Conservation (phyloP, 169 alveolate genomes). For the Plasmodium knowlesi region DNA sequence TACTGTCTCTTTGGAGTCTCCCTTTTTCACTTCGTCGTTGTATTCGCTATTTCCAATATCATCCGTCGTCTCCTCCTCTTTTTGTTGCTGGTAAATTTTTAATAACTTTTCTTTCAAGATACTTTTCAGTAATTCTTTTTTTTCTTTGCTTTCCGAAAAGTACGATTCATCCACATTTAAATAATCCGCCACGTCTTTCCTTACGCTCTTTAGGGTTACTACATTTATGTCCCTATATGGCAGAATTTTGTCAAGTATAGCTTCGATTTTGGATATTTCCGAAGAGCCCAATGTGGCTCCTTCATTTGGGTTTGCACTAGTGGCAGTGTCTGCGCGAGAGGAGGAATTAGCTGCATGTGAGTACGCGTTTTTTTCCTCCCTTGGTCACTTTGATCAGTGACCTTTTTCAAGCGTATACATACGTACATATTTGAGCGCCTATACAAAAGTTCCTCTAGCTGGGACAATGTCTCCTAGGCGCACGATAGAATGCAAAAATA, state of each 20-base stretch:
- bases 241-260: conserved; percentile 53
- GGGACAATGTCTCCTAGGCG: background rate
- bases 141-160: conserved; percentile 60
- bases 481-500: background rate
- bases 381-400: background rate
- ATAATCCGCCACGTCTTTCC: conserved; percentile 70
- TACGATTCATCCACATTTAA: conserved; percentile 60
- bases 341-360: background rate
- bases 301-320: background rate
- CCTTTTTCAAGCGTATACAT: background rate
- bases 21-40: conserved; percentile 2
- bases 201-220: conserved; percentile 61
- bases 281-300: background rate
- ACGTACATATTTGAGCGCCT: background rate
- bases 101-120: conserved; percentile 62
- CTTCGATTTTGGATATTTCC: conserved; percentile 44
- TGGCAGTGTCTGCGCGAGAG: background rate
- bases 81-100: conserved; percentile 40
- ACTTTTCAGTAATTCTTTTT: conserved; percentile 42
- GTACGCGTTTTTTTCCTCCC: background rate
- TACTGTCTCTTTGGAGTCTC: background rate
- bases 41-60: conserved; percentile 1
- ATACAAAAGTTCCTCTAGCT: background rate
- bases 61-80: conserved; percentile 12
- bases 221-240: conserved; percentile 53